Conservation (phyloP, 306 rosid genomes). For the Trifolium dubium region DNA sequence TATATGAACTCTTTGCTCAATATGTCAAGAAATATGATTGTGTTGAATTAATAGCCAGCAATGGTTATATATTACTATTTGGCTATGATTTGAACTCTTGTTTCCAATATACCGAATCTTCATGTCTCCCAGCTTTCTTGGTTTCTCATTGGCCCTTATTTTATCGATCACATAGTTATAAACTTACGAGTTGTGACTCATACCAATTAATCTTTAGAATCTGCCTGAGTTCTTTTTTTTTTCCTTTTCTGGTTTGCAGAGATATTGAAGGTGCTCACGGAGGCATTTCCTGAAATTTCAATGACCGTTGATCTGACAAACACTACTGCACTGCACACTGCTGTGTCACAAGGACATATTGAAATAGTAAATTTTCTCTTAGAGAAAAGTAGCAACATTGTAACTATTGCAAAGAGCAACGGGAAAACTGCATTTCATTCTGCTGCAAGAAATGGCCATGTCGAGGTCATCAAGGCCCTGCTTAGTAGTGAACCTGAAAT, state of each 20-base stretch:
- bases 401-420: slow-evolving; percentile 68
- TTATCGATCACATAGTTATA: slow-evolving; percentile 2
- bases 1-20: slow-evolving; percentile 18
- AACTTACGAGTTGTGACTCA: slow-evolving; percentile 19
- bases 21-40: not conserved
- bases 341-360: slow-evolving; percentile 75
- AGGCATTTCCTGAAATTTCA: slow-evolving; percentile 67
- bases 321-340: slow-evolving; percentile 82
- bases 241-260: slow-evolving; percentile 50
- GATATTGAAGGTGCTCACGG: slow-evolving; percentile 67
- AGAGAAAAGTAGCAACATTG: slow-evolving; percentile 53
- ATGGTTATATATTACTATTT: not conserved
- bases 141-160: slow-evolving; percentile 5
- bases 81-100: slow-evolving; percentile 1
- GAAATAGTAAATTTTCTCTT: slow-evolving; percentile 63
- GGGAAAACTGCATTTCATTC: slow-evolving; percentile 85
- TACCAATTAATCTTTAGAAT: slow-evolving; percentile 3
- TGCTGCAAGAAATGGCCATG: slow-evolving; percentile 75
- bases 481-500: slow-evolving; percentile 62
- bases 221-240: slow-evolving; percentile 32
- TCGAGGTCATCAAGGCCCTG: slow-evolving; percentile 64
- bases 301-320: slow-evolving; percentile 78
- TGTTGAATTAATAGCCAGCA: slow-evolving; percentile 26
- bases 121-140: slow-evolving; percentile 18
- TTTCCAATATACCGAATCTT: slow-evolving; percentile 9